Percentiles rank a stretch among this genome's conserved stretches.
phyloP scores from a whole-genome alignment of 192 early-diverging fungal species.

The Ramicandelaber brevisporus region DNA sequence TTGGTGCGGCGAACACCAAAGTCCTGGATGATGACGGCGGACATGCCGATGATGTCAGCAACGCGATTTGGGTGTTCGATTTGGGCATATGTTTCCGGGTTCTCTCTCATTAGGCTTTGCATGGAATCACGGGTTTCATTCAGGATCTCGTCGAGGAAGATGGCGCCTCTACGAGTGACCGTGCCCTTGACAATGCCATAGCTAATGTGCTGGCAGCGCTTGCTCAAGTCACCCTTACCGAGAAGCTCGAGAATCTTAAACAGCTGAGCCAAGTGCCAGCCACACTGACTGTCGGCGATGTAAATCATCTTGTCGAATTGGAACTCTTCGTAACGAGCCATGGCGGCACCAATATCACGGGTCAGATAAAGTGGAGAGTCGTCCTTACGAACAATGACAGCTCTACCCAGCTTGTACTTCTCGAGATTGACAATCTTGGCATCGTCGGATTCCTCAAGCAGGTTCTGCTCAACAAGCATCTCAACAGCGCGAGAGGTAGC shows the following conservation, averaged over 20 bases:
- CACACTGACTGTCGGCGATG: constrained; percentile 71
- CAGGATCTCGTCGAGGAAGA: constrained; percentile 89
- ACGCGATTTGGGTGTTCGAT: constrained; percentile 54
- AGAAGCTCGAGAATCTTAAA: constrained; percentile 78
- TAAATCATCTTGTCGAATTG: constrained; percentile 86
- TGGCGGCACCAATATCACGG: constrained; percentile 88
- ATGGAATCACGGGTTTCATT: constrained; percentile 63
- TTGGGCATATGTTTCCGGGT: constrained; percentile 62
- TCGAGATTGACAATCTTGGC: constrained; percentile 70
- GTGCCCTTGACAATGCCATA: constrained; percentile 90
- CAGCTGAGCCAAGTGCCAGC: constrained; percentile 75
- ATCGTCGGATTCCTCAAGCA: constrained; percentile 56
- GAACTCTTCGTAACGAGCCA: constrained; percentile 66
- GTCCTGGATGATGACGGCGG: constrained; percentile 80
- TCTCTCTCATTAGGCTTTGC: constrained; percentile 77
- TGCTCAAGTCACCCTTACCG: constrained; percentile 41
- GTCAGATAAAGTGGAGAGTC: constrained; percentile 85
- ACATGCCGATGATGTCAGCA: constrained; percentile 75
- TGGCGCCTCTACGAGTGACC: constrained; percentile 86
- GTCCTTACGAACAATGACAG: constrained; percentile 70
- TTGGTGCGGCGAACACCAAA: constrained; percentile 70
- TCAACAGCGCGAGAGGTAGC: constrained; percentile 39
- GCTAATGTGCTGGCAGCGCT: constrained; percentile 65
- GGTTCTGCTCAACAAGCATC: constrained; percentile 39
- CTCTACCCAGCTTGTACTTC: constrained; percentile 54